phyloP scores from a whole-genome alignment of 345 rosid genomes.

The Triadica sebifera region DNA sequence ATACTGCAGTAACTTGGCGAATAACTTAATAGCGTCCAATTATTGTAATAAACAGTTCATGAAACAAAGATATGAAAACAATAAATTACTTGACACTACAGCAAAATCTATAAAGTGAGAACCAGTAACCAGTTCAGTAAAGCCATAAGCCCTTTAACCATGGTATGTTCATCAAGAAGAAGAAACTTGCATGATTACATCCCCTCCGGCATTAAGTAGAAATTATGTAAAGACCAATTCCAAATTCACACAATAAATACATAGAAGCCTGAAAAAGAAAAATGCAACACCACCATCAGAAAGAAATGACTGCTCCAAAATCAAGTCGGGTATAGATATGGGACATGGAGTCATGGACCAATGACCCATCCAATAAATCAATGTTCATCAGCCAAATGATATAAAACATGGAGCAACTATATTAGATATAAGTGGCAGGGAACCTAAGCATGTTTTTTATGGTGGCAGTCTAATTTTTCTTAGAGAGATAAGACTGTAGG shows the following conservation, averaged over 20 bases:
- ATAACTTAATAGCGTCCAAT: too few relatives aligned
- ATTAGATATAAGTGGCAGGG: neutral
- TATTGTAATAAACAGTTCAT: neutral
- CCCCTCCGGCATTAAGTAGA: conserved; percentile 6
- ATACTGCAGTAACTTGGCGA: conserved; percentile 4
- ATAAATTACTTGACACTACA: neutral
- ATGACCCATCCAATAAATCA: neutral
- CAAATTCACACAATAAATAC: too few relatives aligned
- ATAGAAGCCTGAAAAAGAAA: too few relatives aligned
- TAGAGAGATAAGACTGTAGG: neutral
- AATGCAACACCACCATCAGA: neutral
- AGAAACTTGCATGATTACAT: conserved; percentile 11
- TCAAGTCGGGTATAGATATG: conserved; percentile 7
- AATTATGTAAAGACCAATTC: conserved; percentile 1
- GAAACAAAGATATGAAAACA: neutral
- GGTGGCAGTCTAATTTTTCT: neutral
- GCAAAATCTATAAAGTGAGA: neutral
- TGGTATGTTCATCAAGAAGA: conserved; percentile 1
- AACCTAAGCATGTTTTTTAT: neutral
- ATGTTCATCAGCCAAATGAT: conserved; percentile 1
- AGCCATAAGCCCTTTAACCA: conserved; percentile 1
- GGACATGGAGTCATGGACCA: neutral
- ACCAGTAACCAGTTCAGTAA: neutral
- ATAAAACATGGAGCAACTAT: neutral
- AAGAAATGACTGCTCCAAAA: conserved; percentile 3